phyloP scores from a whole-genome alignment of 768 basidiomycete species.

The Crucibulum laeve region DNA sequence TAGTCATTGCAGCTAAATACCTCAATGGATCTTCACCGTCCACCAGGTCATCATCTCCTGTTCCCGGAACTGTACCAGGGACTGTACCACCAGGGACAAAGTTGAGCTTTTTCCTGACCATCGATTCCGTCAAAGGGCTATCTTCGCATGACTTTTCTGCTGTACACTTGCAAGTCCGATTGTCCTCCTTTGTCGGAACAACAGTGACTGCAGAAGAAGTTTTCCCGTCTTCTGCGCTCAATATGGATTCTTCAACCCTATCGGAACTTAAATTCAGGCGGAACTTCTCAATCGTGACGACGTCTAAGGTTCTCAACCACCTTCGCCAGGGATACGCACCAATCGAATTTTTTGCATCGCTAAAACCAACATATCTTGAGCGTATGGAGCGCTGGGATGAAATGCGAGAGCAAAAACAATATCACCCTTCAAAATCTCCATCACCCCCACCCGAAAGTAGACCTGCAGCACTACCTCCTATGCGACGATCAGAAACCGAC shows the following conservation, averaged over 20 bases:
- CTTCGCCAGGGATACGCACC: conserved; percentile 76
- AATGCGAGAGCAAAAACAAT: conserved; percentile 71
- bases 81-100: conserved; percentile 72
- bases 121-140: conserved; percentile 87
- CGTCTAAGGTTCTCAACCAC: conserved; percentile 68
- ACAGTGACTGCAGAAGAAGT: conserved; percentile 72
- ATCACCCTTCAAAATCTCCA: conserved; percentile 29
- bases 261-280: conserved; percentile 83
- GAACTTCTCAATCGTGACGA: conserved; percentile 73
- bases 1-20: conserved; percentile 57
- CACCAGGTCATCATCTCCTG: conserved; percentile 74
- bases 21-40: conserved; percentile 57
- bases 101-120: conserved; percentile 76
- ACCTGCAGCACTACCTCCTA: conserved; percentile 50
- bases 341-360: conserved; percentile 86
- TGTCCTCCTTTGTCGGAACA: conserved; percentile 83
- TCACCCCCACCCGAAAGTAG: conserved; percentile 33
- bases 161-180: conserved; percentile 81
- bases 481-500: conserved; percentile 92
- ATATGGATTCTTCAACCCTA: conserved; percentile 66
- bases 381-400: conserved; percentile 94
- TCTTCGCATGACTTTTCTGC: conserved; percentile 86
- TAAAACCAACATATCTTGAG: conserved; percentile 80
- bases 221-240: conserved; percentile 69
- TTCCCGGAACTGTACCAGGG: conserved; percentile 59